Conservation (phyloP, 257 asterid genomes). For the Petrea volubilis region DNA sequence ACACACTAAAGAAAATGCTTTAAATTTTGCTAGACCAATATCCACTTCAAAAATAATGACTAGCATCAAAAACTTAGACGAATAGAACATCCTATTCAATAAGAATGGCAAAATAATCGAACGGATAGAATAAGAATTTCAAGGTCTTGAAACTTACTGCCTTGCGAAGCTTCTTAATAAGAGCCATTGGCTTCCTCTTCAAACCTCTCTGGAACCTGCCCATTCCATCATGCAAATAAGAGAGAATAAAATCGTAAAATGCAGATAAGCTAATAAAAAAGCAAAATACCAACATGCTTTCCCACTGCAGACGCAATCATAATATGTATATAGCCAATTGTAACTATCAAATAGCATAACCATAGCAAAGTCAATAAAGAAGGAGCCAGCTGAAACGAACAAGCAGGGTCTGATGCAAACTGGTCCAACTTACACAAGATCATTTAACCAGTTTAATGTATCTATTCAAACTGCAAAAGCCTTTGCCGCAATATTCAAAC, state of each 20-base stretch:
- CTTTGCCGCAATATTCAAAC: not conserved
- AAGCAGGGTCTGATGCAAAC: not conserved
- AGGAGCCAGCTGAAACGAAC: not conserved
- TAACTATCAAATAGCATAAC: not conserved
- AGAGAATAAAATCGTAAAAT: not conserved
- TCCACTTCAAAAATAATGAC: not conserved
- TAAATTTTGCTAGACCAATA: not conserved
- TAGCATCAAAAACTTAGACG: not conserved
- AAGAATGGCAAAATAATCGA: no score
- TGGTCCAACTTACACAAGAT: not conserved
- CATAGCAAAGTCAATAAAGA: not conserved
- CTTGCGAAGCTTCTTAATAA: slow-evolving; percentile 79
- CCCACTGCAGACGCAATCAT: not conserved
- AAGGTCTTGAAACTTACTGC: slow-evolving; percentile 35
- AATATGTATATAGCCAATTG: not conserved
- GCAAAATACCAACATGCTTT: not conserved
- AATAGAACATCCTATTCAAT: no score
- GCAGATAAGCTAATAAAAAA: not conserved
- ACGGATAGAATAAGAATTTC: no score
- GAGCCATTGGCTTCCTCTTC: slow-evolving; percentile 89
- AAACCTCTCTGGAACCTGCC: slow-evolving; percentile 78
- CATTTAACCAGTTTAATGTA: not conserved
- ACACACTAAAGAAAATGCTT: not conserved
- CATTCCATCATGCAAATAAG: not conserved
- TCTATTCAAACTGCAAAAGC: not conserved